Base-by-base conservation (phyloP, 306 rosid genomes). In the Ochetophila trinervis region DNA sequence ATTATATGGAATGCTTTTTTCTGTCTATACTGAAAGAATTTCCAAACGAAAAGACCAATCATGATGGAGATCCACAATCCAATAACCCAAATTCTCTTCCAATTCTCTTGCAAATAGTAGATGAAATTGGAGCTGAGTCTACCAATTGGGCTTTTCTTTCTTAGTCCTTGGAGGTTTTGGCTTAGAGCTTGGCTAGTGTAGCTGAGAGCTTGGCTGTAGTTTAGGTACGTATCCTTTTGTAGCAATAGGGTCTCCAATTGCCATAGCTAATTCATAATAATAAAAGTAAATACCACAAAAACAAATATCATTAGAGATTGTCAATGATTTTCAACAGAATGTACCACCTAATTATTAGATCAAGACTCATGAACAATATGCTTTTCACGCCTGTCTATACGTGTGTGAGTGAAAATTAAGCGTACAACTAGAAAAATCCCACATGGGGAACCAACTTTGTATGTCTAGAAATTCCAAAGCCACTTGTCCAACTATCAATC, bases 181-280 rank as follows among this genome's bases (percentile, higher is more conserved):
- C 99, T 94, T 77, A 94, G 68, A 17, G 99, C 99, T 82, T 90
- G 97, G 86, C 99, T 94, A 9, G 99, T 94, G 78, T 90, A 88
- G 85, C 99, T 94, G 36, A 94, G 83, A 15, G 99, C 99, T 83
- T 94, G 99, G 72, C 97, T 90, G 87, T 94, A 90, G 82, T 80
- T 94, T 54, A 88, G 84, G 74, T 94, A 94, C 55, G 99, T 94
- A 76, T 94, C 97, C 85, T 86, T 94, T 61, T 94, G 99, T 62
- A 94, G 78, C 69, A 94, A 73, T 68, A 94, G 97, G 56, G 96
- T 90, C 66, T 94, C 99, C 87, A 94, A 66, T 73, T 94, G 99
- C 99, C 99, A 94, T 51, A 94, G 80, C 99, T 94, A 90, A 27
- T 27, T 27, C 75, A 60, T 67, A 67, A 66, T 4, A 11, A 61